A percentile compares a stretch with the other conserved stretches of the same genome.
phyloP scores from a whole-genome alignment of 2,329 filamentous ascomycete species.

The Xylaria sp. region DNA sequence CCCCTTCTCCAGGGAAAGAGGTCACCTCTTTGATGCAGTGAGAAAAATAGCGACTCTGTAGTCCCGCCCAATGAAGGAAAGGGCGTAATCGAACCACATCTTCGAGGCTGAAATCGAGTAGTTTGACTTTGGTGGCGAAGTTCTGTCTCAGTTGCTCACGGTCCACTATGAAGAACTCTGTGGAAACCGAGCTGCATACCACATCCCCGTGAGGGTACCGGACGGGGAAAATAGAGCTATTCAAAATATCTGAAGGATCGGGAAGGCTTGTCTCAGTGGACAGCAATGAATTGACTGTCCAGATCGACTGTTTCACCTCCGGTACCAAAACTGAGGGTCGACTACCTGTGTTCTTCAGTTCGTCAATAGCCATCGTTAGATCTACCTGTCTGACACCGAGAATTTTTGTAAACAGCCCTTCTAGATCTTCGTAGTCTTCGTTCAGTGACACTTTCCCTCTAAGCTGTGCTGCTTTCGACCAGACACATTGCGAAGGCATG shows the following conservation, averaged over 20 bases:
- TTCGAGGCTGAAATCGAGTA: slow-evolving; percentile 51
- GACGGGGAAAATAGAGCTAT: slow-evolving; percentile 44
- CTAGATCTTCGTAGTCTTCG: slow-evolving; percentile 44
- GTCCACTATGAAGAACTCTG: slow-evolving; percentile 51
- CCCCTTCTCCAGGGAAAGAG: slow-evolving; percentile 38
- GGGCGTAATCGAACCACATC: slow-evolving; percentile 47
- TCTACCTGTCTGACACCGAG: slow-evolving; percentile 48
- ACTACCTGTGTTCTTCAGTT: slow-evolving; percentile 42
- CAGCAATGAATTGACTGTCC: slow-evolving; percentile 50
- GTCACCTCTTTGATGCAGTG: slow-evolving; percentile 49
- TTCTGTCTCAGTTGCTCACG: slow-evolving; percentile 42
- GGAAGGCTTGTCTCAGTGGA: slow-evolving; percentile 1
- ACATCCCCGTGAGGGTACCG: slow-evolving; percentile 35
- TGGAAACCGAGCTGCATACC: slow-evolving; percentile 12
- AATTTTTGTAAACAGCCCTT: slow-evolving; percentile 47
- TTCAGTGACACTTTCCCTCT: slow-evolving; percentile 45
- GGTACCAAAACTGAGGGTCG: slow-evolving; percentile 15
- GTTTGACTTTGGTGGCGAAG: slow-evolving; percentile 47
- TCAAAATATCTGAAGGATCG: background rate
- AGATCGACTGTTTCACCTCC: slow-evolving; percentile 48
- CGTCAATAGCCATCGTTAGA: slow-evolving; percentile 47
- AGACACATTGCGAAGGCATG: slow-evolving; percentile 47
- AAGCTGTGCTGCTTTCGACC: slow-evolving; percentile 49
- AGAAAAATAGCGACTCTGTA: slow-evolving; percentile 50
- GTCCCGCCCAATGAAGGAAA: slow-evolving; percentile 50